phyloP scores from a whole-genome alignment of 2,329 filamentous ascomycete species.

The Xylariaceae sp. region DNA sequence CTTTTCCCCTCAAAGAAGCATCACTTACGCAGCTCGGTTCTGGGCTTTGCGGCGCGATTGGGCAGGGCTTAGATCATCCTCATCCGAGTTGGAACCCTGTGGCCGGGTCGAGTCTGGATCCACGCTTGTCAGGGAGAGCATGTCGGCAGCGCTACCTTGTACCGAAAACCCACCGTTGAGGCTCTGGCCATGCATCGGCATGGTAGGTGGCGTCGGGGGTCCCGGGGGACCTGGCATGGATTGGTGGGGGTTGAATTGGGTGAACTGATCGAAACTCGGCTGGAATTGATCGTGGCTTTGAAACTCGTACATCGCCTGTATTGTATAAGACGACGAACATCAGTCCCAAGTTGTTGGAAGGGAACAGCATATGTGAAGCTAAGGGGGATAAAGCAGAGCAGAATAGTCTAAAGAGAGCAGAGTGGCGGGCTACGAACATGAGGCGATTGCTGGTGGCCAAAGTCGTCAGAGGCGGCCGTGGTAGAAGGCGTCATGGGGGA shows the following conservation, averaged over 20 bases:
- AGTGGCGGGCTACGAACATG: slow-evolving; percentile 41
- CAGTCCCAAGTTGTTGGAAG: slow-evolving; percentile 18
- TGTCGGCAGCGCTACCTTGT: slow-evolving; percentile 30
- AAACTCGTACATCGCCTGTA: slow-evolving; percentile 47
- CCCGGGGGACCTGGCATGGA: slow-evolving; percentile 45
- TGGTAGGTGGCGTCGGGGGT: slow-evolving; percentile 49
- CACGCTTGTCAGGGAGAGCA: slow-evolving; percentile 35
- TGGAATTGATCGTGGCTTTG: slow-evolving; percentile 45
- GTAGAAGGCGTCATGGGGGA: slow-evolving; percentile 51
- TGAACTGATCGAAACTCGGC: slow-evolving; percentile 41
- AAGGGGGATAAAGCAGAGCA: neutral
- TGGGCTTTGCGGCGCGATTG: slow-evolving; percentile 57
- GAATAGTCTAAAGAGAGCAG: neutral
- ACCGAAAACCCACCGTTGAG: slow-evolving; percentile 21
- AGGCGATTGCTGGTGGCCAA: slow-evolving; percentile 45
- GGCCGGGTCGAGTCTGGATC: slow-evolving; percentile 38
- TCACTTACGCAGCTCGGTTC: slow-evolving; percentile 56
- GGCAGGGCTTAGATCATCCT: slow-evolving; percentile 50
- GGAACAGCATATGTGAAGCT: neutral
- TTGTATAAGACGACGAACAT: slow-evolving; percentile 6
- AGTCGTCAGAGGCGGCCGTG: slow-evolving; percentile 51
- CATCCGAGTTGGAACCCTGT: slow-evolving; percentile 50
- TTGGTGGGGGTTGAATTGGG: slow-evolving; percentile 38
- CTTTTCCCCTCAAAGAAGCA: neutral
- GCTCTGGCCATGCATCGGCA: slow-evolving; percentile 30